Percentiles rank a stretch among this genome's conserved stretches.
Conservation (phyloP, 2,329 filamentous ascomycete genomes). For the Pyricularia grisea region DNA sequence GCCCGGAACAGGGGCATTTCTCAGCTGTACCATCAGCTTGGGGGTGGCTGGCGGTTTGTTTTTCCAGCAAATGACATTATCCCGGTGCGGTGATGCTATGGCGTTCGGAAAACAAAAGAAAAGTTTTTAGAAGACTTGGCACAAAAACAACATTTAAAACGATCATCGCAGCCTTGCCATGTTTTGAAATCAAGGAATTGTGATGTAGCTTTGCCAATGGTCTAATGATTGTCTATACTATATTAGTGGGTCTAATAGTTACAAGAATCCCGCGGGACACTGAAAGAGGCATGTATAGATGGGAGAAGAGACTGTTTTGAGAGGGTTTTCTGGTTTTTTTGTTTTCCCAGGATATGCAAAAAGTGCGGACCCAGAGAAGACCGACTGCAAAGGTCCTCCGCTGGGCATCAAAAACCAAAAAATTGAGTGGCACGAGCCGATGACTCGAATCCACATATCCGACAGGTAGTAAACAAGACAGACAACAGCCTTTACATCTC, state of each 20-base stretch:
- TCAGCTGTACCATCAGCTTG: neutral
- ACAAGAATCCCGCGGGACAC: neutral
- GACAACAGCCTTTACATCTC: conserved; percentile 32
- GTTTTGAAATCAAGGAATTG: neutral
- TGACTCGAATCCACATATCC: too few species aligned
- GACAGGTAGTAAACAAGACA: too few species aligned
- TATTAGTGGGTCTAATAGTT: neutral
- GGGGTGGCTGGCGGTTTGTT: neutral
- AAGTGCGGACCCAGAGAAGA: too few species aligned
- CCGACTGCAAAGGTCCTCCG: too few species aligned
- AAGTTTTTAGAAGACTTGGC: neutral
- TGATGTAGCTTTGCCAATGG: neutral
- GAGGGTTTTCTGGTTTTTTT: too few species aligned
- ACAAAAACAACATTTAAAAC: neutral
- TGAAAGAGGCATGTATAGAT: neutral
- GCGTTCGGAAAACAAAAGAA: conserved; percentile 1
- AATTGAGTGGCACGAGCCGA: too few species aligned
- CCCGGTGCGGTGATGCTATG: neutral
- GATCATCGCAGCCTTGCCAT: neutral
- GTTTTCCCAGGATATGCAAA: too few species aligned
- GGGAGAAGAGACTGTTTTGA: neutral
- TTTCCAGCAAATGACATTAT: neutral
- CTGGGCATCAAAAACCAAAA: too few species aligned
- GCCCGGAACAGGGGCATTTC: neutral
- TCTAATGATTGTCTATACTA: neutral